Evolutionary conservation across 495 filamentous ascomycete genomes (phyloP).

Genomic region (Physcia stellaris): DNA sequence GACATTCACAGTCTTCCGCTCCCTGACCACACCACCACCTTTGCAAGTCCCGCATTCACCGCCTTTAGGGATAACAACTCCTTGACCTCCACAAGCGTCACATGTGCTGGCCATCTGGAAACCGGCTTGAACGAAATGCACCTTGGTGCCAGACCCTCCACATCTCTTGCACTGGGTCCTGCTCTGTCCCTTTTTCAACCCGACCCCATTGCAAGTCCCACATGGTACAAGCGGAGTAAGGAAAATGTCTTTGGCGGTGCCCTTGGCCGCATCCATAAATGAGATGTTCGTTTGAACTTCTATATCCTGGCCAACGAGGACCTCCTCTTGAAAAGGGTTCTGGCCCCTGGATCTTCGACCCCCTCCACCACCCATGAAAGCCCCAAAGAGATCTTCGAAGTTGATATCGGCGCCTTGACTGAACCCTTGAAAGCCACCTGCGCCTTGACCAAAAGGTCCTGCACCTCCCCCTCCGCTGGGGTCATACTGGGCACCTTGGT

Average conservation of each 20-base stretch:
- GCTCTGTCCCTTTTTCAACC: slow-evolving; percentile 68
- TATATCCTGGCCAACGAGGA: slow-evolving; percentile 81
- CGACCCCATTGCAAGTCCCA: slow-evolving; percentile 66
- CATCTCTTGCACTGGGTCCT: slow-evolving; percentile 62
- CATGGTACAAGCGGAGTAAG: slow-evolving; percentile 69
- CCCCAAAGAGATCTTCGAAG: slow-evolving; percentile 89
- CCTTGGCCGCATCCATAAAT: slow-evolving; percentile 94
- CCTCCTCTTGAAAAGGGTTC: slow-evolving; percentile 57
- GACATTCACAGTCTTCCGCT: slow-evolving; percentile 63
- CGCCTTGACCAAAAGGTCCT: slow-evolving; percentile 38
- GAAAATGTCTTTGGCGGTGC: slow-evolving; percentile 60
- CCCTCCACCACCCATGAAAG: slow-evolving; percentile 57
- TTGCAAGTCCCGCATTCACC: slow-evolving; percentile 65
- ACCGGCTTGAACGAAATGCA: slow-evolving; percentile 79
- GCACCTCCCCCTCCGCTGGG: slow-evolving; percentile 50
- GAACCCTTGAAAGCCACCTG: slow-evolving; percentile 40
- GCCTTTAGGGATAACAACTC: slow-evolving; percentile 55
- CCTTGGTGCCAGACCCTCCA: slow-evolving; percentile 70
- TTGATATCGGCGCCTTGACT: slow-evolving; percentile 60
- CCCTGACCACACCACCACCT: slow-evolving; percentile 66
- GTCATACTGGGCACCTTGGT: slow-evolving; percentile 54
- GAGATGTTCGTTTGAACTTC: slow-evolving; percentile 84
- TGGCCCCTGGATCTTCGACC: slow-evolving; percentile 38
- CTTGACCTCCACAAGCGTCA: slow-evolving; percentile 61
- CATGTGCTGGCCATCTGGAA: slow-evolving; percentile 95